Percentiles rank a stretch among this genome's conserved stretches.
These are phyloP conservation scores for Crithidia expoeki DNA, from an alignment of 208 protist species.

Conservation along the genomic window DNA sequence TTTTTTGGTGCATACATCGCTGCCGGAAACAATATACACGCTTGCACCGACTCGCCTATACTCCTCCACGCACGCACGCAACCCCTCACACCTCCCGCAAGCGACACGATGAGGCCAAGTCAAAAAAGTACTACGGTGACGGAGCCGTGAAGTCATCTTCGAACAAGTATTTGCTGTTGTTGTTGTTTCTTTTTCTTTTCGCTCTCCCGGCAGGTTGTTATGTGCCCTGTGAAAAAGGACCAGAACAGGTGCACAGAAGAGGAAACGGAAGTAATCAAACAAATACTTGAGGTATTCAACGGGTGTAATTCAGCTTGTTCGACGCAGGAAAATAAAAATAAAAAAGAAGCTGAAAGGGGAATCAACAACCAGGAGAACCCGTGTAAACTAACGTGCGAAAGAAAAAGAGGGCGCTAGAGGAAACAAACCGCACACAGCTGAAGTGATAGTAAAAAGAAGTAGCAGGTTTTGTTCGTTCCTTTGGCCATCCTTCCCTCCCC, in stretches of 20 bases:
- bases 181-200: not conserved
- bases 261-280: not conserved
- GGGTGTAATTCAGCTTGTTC: conserved; percentile 2
- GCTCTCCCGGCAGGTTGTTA: not conserved
- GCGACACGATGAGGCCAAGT: not conserved
- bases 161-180: not conserved
- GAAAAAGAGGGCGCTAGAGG: conserved; percentile 11
- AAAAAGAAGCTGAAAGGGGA: conserved; percentile 1
- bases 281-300: conserved; percentile 5
- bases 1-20: too few relatives aligned
- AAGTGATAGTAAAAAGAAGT: conserved; percentile 1
- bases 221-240: conserved; percentile 4
- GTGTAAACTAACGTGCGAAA: not conserved
- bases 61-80: not conserved
- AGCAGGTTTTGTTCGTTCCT: not conserved
- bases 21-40: too few relatives aligned
- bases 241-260: not conserved
- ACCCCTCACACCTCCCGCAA: not conserved
- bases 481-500: too few relatives aligned
- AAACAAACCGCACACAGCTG: not conserved
- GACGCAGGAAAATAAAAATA: not conserved
- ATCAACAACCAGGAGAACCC: not conserved
- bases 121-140: conserved; percentile 31
- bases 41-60: too few relatives aligned
- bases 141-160: conserved; percentile 8